A percentile compares a stretch with the other conserved stretches of the same genome.
phyloP scores from a whole-genome alignment of 2,329 filamentous ascomycete genomes.

The Truncatella angustata region DNA sequence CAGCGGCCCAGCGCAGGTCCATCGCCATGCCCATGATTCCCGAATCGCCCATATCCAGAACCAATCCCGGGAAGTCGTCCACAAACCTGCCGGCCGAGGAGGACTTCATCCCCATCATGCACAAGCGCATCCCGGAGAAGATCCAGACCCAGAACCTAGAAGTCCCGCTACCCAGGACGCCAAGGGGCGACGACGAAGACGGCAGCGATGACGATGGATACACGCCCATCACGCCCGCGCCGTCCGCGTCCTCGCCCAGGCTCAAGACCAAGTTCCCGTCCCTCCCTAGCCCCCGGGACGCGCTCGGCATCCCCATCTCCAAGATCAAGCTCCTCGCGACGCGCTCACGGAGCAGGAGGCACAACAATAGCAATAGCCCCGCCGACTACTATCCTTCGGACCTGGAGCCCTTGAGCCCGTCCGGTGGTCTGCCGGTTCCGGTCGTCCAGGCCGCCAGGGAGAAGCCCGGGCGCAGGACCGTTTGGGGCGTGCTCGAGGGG shows the following conservation, averaged over 20 bases:
- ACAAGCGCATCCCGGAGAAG: constrained; percentile 18
- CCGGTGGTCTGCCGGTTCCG: constrained; percentile 4
- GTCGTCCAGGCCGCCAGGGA: constrained; percentile 11
- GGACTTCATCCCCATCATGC: constrained; percentile 26
- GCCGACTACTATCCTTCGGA: constrained; percentile 18
- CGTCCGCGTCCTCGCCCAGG: constrained; percentile 16
- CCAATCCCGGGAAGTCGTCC: neutral
- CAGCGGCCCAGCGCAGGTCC: constrained; percentile 6
- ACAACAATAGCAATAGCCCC: no score
- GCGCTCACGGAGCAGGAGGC: constrained; percentile 18
- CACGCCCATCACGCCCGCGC: constrained; percentile 19
- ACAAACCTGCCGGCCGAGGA: constrained; percentile 18
- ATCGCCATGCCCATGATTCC: constrained; percentile 14
- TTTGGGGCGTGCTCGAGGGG: constrained; percentile 48
- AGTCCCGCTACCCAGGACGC: constrained; percentile 19
- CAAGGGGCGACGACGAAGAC: no score
- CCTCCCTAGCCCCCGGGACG: constrained; percentile 23
- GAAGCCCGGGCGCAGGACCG: constrained; percentile 42
- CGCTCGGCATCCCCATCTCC: constrained; percentile 26
- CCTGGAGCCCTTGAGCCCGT: constrained; percentile 22
- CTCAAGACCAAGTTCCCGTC: constrained; percentile 15
- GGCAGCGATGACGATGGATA: constrained; percentile 19
- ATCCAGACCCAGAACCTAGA: constrained; percentile 15
- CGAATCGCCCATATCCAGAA: constrained; percentile 7
- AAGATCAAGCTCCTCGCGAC: constrained; percentile 12